These are phyloP conservation scores for Aspergillus saccharolyticus DNA, from an alignment of 495 filamentous ascomycete genomes.

Conservation along the genomic window DNA sequence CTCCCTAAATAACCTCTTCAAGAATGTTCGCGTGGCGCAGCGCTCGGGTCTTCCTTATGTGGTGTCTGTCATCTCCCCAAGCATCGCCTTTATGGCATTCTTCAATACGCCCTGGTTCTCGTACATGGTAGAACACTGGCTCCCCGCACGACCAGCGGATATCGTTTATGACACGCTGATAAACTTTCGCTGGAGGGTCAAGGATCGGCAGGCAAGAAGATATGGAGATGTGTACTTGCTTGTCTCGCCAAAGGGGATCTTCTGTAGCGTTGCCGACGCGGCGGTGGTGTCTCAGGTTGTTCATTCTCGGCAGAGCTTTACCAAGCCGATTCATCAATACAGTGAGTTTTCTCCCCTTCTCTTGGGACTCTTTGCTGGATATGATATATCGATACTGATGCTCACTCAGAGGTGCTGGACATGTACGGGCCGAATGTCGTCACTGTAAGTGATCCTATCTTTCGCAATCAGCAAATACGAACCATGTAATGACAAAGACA, in stretches of 20 bases:
- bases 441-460: slow-evolving; percentile 23
- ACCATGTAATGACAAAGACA: slow-evolving; percentile 7
- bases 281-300: slow-evolving; percentile 33
- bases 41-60: slow-evolving; percentile 32
- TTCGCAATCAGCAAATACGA: neutral
- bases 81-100: slow-evolving; percentile 24
- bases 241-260: slow-evolving; percentile 38
- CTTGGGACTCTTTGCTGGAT: neutral
- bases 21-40: slow-evolving; percentile 26
- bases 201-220: slow-evolving; percentile 33
- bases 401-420: slow-evolving; percentile 27
- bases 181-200: slow-evolving; percentile 25
- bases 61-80: slow-evolving; percentile 28
- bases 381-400: neutral
- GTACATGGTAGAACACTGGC: slow-evolving; percentile 10
- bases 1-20: neutral
- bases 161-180: slow-evolving; percentile 5
- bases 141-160: slow-evolving; percentile 12
- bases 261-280: slow-evolving; percentile 38
- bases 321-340: slow-evolving; percentile 34
- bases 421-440: slow-evolving; percentile 45
- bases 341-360: slow-evolving; percentile 12
- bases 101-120: slow-evolving; percentile 2
- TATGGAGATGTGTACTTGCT: slow-evolving; percentile 38
- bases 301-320: slow-evolving; percentile 35